Percentiles rank a stretch among this genome's conserved stretches.
These are phyloP conservation scores for Xerocomellus dryophilus DNA, from an alignment of 768 basidiomycete genomes.

Conservation along the genomic window DNA sequence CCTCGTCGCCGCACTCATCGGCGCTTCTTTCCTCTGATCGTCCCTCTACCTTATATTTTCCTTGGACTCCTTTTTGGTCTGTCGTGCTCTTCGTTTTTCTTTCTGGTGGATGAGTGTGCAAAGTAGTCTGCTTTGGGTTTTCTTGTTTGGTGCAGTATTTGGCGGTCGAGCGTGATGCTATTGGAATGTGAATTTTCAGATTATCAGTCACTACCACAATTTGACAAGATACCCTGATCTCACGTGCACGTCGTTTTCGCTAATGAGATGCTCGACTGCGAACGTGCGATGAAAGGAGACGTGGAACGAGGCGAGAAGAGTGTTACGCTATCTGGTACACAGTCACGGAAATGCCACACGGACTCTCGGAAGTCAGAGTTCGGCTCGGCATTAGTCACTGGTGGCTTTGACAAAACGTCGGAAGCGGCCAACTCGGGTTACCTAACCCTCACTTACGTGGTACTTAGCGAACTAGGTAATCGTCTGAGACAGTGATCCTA, in stretches of 20 bases:
- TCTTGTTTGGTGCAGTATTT: background rate
- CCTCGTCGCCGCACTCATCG: conserved; percentile 20
- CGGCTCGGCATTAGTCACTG: too few relatives aligned
- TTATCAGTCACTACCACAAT: background rate
- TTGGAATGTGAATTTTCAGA: background rate
- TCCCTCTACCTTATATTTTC: background rate
- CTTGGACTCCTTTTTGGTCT: background rate
- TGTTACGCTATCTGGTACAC: too few relatives aligned
- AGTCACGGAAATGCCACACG: too few relatives aligned
- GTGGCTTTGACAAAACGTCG: too few relatives aligned
- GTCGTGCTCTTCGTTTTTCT: background rate
- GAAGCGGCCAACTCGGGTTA: too few relatives aligned
- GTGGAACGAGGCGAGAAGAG: background rate
- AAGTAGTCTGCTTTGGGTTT: background rate
- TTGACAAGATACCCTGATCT: background rate
- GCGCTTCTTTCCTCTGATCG: conserved; percentile 22
- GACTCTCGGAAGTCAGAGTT: too few relatives aligned
- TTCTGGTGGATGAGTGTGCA: background rate
- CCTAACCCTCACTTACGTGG: too few relatives aligned
- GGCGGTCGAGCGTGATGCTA: background rate
- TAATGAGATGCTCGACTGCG: background rate
- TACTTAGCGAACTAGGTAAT: too few relatives aligned
- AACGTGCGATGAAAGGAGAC: background rate
- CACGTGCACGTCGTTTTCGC: background rate
- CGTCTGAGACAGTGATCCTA: too few relatives aligned